phyloP scores from a whole-genome alignment of 305 asterid genomes.

The Andrographis paniculata region DNA sequence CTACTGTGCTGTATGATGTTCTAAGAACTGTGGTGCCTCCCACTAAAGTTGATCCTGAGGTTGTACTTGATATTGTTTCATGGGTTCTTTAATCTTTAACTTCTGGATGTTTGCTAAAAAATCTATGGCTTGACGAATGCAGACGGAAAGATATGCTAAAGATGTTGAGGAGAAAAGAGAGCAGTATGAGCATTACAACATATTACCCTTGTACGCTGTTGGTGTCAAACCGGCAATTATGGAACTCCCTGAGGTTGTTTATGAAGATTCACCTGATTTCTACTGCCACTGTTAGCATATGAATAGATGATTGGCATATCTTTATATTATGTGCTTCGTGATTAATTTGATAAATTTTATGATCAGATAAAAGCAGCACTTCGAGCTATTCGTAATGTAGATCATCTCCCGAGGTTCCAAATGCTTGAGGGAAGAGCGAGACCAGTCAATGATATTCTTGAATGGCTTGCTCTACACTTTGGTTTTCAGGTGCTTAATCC shows the following conservation, averaged over 20 bases:
- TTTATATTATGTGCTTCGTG: conserved; percentile 10
- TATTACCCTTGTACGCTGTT: conserved; percentile 77
- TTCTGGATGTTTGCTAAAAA: too few relatives aligned
- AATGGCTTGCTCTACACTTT: conserved; percentile 88
- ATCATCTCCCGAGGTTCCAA: conserved; percentile 58
- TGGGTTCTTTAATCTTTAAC: conserved; percentile 16
- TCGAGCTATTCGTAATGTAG: conserved; percentile 57
- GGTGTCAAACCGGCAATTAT: conserved; percentile 88
- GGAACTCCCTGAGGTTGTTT: conserved; percentile 90
- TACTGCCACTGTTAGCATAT: not conserved
- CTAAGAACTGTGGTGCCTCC: conserved; percentile 60
- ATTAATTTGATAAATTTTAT: conserved; percentile 18
- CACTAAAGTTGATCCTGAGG: conserved; percentile 60
- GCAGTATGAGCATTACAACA: conserved; percentile 77
- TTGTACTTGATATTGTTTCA: conserved; percentile 27
- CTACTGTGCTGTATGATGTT: conserved; percentile 82
- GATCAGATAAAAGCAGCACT: conserved; percentile 80
- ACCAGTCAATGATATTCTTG: conserved; percentile 67
- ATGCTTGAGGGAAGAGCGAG: conserved; percentile 52
- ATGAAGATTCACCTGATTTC: conserved; percentile 12
- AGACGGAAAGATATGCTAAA: conserved; percentile 68
- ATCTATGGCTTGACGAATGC: conserved; percentile 25
- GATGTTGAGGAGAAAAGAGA: conserved; percentile 86
- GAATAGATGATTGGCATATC: conserved; percentile 13
- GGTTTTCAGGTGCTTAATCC: conserved; percentile 79